Evolutionary conservation across 2,329 filamentous ascomycete species (phyloP).

Genomic region (Lecanicillium sp.): DNA sequence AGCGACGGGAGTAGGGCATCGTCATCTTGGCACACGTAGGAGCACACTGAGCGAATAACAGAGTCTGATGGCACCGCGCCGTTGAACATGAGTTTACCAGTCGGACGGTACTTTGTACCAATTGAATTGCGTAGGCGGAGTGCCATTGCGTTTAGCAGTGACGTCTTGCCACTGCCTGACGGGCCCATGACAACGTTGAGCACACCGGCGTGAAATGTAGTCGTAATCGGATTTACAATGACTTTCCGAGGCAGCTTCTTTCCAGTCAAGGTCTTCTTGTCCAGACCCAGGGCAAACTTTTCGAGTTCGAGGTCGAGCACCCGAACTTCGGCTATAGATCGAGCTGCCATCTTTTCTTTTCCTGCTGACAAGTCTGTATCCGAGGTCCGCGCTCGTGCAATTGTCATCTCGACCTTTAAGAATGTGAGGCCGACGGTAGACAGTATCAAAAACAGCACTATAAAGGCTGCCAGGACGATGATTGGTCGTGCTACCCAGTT

Average conservation of each 20-base stretch:
- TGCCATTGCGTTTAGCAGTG: slow-evolving; percentile 66
- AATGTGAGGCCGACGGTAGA: slow-evolving; percentile 57
- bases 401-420: slow-evolving; percentile 59
- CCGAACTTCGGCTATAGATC: slow-evolving; percentile 44
- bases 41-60: slow-evolving; percentile 64
- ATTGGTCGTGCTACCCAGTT: slow-evolving; percentile 64
- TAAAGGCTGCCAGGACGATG: slow-evolving; percentile 53
- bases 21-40: slow-evolving; percentile 73
- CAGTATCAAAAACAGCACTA: slow-evolving; percentile 52
- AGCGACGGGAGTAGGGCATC: slow-evolving; percentile 66
- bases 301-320: slow-evolving; percentile 59
- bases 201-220: slow-evolving; percentile 59
- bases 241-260: slow-evolving; percentile 44
- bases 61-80: slow-evolving; percentile 57
- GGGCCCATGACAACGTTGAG: slow-evolving; percentile 77
- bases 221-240: slow-evolving; percentile 60
- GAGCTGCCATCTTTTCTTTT: slow-evolving; percentile 59
- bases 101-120: slow-evolving; percentile 52
- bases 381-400: slow-evolving; percentile 52
- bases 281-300: slow-evolving; percentile 54
- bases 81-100: slow-evolving; percentile 63
- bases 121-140: slow-evolving; percentile 54
- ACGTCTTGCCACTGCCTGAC: slow-evolving; percentile 70
- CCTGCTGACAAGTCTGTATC: slow-evolving; percentile 59
- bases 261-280: slow-evolving; percentile 49